Evolutionary conservation across 805 yeast genomes (phyloP).

Genomic region (Zygotorulaspora florentina): DNA sequence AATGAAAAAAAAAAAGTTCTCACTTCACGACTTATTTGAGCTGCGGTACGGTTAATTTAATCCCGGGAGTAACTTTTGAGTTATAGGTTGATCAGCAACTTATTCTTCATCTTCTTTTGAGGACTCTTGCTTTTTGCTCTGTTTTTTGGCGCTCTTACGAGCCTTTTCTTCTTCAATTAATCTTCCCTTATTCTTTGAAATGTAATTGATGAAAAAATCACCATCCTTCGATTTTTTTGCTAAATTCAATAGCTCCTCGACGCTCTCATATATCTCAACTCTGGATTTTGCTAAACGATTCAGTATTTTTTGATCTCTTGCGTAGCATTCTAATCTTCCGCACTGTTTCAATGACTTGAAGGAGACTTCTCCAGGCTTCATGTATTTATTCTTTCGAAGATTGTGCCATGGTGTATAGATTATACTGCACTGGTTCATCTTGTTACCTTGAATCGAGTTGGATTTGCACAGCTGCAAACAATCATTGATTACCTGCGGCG

Average conservation of each 20-base stretch:
- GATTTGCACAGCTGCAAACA: slow-evolving; percentile 73
- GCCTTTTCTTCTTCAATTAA: slow-evolving; percentile 24
- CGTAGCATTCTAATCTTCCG: slow-evolving; percentile 48
- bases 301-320: slow-evolving; percentile 54
- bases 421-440: slow-evolving; percentile 59
- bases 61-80: neutral
- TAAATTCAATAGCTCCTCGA: slow-evolving; percentile 26
- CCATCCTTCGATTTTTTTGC: slow-evolving; percentile 33
- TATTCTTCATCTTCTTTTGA: slow-evolving; percentile 5
- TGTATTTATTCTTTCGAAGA: slow-evolving; percentile 58
- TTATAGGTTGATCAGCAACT: neutral
- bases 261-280: slow-evolving; percentile 42
- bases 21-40: neutral
- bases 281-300: slow-evolving; percentile 64
- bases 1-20: slow-evolving; percentile 1
- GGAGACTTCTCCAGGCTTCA: slow-evolving; percentile 78
- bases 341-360: slow-evolving; percentile 58
- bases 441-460: slow-evolving; percentile 72
- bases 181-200: slow-evolving; percentile 17
- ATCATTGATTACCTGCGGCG: slow-evolving; percentile 47
- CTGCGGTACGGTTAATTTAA: neutral
- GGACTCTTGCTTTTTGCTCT: slow-evolving; percentile 11
- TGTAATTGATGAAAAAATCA: slow-evolving; percentile 19
- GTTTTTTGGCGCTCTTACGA: slow-evolving; percentile 21
- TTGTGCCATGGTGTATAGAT: slow-evolving; percentile 74